Evolutionary conservation across 1,284 basidiomycete genomes (phyloP).

Genomic region (Naganishia cerealis): DNA sequence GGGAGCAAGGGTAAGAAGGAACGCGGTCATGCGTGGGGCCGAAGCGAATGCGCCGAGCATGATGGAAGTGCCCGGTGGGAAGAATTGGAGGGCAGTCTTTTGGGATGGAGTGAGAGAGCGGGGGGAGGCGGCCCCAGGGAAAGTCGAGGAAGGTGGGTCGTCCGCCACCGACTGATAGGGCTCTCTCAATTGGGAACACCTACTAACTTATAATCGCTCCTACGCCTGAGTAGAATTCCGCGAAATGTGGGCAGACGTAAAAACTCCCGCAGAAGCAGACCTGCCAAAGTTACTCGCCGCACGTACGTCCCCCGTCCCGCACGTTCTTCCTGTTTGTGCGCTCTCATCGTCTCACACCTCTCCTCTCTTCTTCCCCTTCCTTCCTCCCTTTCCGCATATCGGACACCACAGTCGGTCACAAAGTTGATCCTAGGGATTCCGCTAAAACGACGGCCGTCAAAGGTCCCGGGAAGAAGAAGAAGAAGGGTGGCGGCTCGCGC

Average conservation of each 20-base stretch:
- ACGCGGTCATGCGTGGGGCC: constrained; percentile 42
- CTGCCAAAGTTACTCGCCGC: constrained; percentile 48
- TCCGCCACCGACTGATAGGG: not conserved
- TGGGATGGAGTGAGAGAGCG: constrained; percentile 51
- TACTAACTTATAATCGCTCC: not conserved
- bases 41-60: constrained; percentile 43
- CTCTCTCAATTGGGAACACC: not conserved
- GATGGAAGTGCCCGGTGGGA: constrained; percentile 39
- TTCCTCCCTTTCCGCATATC: constrained; percentile 34
- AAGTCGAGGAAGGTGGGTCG: constrained; percentile 49
- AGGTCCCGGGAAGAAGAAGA: constrained; percentile 32
- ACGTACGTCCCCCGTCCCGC: constrained; percentile 37
- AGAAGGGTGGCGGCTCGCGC: constrained; percentile 47
- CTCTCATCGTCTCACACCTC: too few species aligned
- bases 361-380: constrained; percentile 31
- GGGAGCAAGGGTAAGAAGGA: constrained; percentile 45
- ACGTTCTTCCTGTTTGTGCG: not conserved
- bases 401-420: constrained; percentile 40
- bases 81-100: constrained; percentile 47
- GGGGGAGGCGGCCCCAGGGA: constrained; percentile 42
- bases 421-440: constrained; percentile 31
- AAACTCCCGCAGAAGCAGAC: constrained; percentile 49
- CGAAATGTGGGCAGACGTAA: constrained; percentile 50
- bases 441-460: constrained; percentile 33
- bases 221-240: constrained; percentile 43